These are phyloP conservation scores for Suillus sp. DNA, from an alignment of 768 basidiomycete genomes.

Conservation along the genomic window DNA sequence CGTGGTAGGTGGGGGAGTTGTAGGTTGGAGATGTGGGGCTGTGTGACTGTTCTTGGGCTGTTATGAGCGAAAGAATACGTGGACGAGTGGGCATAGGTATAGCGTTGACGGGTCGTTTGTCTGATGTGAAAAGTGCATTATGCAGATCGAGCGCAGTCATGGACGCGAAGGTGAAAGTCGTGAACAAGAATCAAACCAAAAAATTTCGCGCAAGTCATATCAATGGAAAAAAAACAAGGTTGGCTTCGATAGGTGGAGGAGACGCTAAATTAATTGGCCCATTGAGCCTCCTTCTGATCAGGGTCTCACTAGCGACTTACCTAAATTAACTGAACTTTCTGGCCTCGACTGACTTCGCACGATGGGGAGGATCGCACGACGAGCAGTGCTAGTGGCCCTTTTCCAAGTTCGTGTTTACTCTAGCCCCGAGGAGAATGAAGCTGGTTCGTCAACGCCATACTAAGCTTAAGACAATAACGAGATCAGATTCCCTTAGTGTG, in stretches of 20 bases:
- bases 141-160: constrained; percentile 68
- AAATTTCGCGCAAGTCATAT: not conserved
- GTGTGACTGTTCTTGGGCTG: constrained; percentile 9
- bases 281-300: constrained; percentile 5
- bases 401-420: too few species aligned
- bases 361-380: not conserved
- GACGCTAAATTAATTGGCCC: constrained; percentile 5
- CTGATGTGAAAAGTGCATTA: constrained; percentile 49
- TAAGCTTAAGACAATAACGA: too few species aligned
- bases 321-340: constrained; percentile 1
- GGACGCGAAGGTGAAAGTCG: constrained; percentile 17
- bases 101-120: constrained; percentile 7
- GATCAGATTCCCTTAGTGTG: too few species aligned
- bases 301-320: constrained; percentile 10
- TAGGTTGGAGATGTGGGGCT: constrained; percentile 21
- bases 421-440: too few species aligned
- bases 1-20: constrained; percentile 37
- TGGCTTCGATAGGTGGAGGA: not conserved
- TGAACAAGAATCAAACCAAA: constrained; percentile 3
- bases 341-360: not conserved
- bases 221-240: constrained; percentile 10
- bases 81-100: not conserved
- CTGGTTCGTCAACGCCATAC: too few species aligned
- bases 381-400: not conserved
- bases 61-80: constrained; percentile 12